Percentiles rank a stretch among this genome's conserved stretches.
These are phyloP conservation scores for Ceratobasidium sp. DNA, from an alignment of 1,284 basidiomycete species.

Conservation along the genomic window DNA sequence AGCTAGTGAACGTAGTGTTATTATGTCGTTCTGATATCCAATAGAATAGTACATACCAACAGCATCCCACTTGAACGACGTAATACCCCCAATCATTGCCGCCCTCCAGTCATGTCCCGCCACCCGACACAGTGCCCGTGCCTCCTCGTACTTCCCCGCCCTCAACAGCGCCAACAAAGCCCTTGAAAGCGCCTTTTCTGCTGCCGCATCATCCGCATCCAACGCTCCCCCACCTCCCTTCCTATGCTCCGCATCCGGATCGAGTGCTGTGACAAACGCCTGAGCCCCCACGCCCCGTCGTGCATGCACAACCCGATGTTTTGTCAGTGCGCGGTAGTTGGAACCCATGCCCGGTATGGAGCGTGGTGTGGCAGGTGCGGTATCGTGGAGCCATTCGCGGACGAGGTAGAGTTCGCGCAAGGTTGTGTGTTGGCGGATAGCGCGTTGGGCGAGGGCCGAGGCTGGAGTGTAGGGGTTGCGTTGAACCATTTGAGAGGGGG, in stretches of 20 bases:
- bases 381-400: slow-evolving; percentile 84
- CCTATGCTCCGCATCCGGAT: slow-evolving; percentile 76
- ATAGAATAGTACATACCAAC: slow-evolving; percentile 61
- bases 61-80: slow-evolving; percentile 77
- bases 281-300: slow-evolving; percentile 66
- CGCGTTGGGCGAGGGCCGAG: slow-evolving; percentile 73
- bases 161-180: slow-evolving; percentile 55
- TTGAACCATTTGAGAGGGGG: slow-evolving; percentile 61
- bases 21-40: not conserved
- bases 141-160: slow-evolving; percentile 84
- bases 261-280: slow-evolving; percentile 70
- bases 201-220: slow-evolving; percentile 77
- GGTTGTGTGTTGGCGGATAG: slow-evolving; percentile 69
- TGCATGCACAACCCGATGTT: slow-evolving; percentile 73
- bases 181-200: slow-evolving; percentile 50
- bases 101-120: slow-evolving; percentile 93
- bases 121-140: slow-evolving; percentile 80
- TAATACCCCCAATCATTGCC: slow-evolving; percentile 82
- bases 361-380: slow-evolving; percentile 65
- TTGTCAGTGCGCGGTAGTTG: slow-evolving; percentile 87
- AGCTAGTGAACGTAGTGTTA: not conserved
- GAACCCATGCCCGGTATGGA: slow-evolving; percentile 69
- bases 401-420: slow-evolving; percentile 78
- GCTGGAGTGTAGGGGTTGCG: slow-evolving; percentile 81
- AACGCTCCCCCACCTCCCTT: slow-evolving; percentile 63